These are phyloP conservation scores for Phtheirospermum japonicum DNA, from an alignment of 257 asterid genomes.

Conservation along the genomic window DNA sequence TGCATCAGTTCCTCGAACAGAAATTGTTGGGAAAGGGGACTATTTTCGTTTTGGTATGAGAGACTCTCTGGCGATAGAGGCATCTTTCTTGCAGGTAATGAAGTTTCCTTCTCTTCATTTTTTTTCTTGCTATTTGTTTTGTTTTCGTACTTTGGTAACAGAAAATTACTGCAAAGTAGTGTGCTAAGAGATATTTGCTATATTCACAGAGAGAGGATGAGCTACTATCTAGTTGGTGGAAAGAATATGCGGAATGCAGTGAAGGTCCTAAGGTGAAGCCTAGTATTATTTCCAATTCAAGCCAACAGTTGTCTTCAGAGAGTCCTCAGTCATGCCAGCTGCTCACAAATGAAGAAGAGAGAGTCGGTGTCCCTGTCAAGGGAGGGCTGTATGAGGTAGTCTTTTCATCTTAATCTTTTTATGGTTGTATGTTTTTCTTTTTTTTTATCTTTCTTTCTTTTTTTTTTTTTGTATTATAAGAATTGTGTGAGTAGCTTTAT, in stretches of 20 bases:
- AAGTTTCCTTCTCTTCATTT: constrained; percentile 11
- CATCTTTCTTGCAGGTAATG: constrained; percentile 87
- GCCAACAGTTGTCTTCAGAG: constrained; percentile 38
- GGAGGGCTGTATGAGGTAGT: constrained; percentile 95
- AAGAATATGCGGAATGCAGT: constrained; percentile 94
- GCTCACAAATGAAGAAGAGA: constrained; percentile 66
- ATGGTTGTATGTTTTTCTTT: too few relatives aligned
- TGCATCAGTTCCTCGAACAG: constrained; percentile 80
- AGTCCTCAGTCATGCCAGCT: constrained; percentile 35
- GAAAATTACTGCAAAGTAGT: constrained; percentile 16
- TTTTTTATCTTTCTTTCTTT: too few relatives aligned
- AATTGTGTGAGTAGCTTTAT: not conserved
- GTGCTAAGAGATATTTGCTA: constrained; percentile 27
- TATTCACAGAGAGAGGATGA: constrained; percentile 81
- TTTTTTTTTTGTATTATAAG: not conserved
- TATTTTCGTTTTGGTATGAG: constrained; percentile 95
- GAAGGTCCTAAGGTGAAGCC: constrained; percentile 76
- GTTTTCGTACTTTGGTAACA: constrained; percentile 11
- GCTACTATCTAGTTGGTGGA: constrained; percentile 91
- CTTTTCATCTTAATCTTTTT: constrained; percentile 15
- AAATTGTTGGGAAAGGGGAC: constrained; percentile 84
- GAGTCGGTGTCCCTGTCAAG: constrained; percentile 98
- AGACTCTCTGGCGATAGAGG: constrained; percentile 97
- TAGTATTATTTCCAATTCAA: constrained; percentile 33
- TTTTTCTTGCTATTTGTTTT: constrained; percentile 12